phyloP scores from a whole-genome alignment of 805 yeast genomes.

The Debaryomyces maramus region DNA sequence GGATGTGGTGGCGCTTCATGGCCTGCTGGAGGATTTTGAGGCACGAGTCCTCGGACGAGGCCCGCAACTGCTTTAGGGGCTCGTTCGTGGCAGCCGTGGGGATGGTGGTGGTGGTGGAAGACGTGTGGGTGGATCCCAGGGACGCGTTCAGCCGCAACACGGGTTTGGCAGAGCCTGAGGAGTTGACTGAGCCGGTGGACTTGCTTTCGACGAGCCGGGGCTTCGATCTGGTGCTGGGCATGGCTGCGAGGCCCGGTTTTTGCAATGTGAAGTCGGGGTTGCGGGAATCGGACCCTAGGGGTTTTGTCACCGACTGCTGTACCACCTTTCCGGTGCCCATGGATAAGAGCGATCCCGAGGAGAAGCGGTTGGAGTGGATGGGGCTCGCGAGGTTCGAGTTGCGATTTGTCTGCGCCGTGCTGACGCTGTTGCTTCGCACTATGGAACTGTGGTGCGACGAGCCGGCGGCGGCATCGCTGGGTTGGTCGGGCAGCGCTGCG shows the following conservation, averaged over 20 bases:
- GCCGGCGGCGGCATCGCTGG: constrained; percentile 9
- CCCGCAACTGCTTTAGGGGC: constrained; percentile 79
- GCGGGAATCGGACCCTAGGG: constrained; percentile 12
- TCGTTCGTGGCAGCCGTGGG: constrained; percentile 39
- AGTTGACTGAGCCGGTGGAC: constrained; percentile 11
- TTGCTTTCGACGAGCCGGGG: constrained; percentile 25
- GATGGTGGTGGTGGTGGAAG: constrained; percentile 13
- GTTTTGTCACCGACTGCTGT: constrained; percentile 25
- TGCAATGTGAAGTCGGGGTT: constrained; percentile 12
- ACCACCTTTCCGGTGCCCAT: constrained; percentile 45
- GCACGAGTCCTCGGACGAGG: constrained; percentile 90
- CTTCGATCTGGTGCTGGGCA: constrained; percentile 10
- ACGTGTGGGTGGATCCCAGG: constrained; percentile 28
- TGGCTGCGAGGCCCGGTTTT: background rate
- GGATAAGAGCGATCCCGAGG: constrained; percentile 38
- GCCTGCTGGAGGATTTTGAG: constrained; percentile 85
- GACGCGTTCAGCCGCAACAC: constrained; percentile 17
- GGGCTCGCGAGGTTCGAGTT: constrained; percentile 19
- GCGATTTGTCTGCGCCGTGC: constrained; percentile 3
- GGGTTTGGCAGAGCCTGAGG: constrained; percentile 8
- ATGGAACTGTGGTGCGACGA: constrained; percentile 1
- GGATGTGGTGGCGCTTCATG: constrained; percentile 78
- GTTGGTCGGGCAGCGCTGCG: constrained; percentile 19
- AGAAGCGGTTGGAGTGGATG: constrained; percentile 34
- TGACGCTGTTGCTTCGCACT: constrained; percentile 12